Evolutionary conservation across 2,329 filamentous ascomycete species (phyloP).

Genomic region (Xylaria sp.): DNA sequence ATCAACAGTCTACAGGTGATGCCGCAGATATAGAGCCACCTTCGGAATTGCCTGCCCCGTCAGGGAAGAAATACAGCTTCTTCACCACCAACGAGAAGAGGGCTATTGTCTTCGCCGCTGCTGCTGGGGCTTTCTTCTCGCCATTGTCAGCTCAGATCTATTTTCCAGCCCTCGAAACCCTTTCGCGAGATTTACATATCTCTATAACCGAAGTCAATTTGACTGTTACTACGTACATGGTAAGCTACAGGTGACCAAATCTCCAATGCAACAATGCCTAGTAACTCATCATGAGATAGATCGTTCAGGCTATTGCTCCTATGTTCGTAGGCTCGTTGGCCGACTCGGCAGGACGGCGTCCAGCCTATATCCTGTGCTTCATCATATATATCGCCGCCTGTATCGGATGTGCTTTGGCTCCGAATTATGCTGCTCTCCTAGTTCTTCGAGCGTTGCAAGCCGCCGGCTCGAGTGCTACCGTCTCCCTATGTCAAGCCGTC

Average conservation of each 20-base stretch:
- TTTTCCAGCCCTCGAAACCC: slow-evolving; percentile 49
- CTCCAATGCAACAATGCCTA: slow-evolving; percentile 26
- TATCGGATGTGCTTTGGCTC: slow-evolving; percentile 52
- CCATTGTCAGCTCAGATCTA: slow-evolving; percentile 49
- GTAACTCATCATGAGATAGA: slow-evolving; percentile 43
- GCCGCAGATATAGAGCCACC: slow-evolving; percentile 13
- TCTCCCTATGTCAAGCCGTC: slow-evolving; percentile 58
- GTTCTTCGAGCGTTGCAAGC: slow-evolving; percentile 57
- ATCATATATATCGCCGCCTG: slow-evolving; percentile 53
- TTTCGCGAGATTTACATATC: slow-evolving; percentile 50
- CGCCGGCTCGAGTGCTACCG: slow-evolving; percentile 58
- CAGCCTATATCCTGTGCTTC: slow-evolving; percentile 55
- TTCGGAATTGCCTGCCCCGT: slow-evolving; percentile 5
- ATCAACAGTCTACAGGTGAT: neutral
- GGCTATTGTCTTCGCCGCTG: slow-evolving; percentile 39
- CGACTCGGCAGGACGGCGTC: slow-evolving; percentile 53
- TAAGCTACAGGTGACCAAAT: slow-evolving; percentile 13
- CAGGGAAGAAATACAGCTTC: slow-evolving; percentile 26
- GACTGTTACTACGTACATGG: slow-evolving; percentile 45
- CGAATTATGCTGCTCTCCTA: slow-evolving; percentile 52
- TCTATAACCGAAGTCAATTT: slow-evolving; percentile 43
- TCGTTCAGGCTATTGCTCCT: slow-evolving; percentile 60
- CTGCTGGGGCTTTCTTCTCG: slow-evolving; percentile 42
- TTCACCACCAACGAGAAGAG: slow-evolving; percentile 41
- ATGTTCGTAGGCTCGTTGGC: slow-evolving; percentile 56